Evolutionary conservation across 2,329 filamentous ascomycete genomes (phyloP).

Genomic region (Fusarium drepaniforme): DNA sequence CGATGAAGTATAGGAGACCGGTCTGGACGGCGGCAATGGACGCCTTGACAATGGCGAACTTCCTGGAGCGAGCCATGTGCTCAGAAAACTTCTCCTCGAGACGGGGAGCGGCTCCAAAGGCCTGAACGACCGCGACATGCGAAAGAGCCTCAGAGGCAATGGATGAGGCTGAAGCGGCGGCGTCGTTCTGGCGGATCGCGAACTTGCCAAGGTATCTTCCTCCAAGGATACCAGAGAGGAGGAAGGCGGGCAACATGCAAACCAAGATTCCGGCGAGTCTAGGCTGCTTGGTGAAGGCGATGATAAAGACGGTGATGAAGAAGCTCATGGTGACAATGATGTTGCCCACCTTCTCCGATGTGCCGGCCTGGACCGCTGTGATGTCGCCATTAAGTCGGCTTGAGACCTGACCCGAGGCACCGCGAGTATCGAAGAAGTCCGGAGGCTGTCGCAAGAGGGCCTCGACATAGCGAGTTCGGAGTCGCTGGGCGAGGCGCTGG

Average conservation of each 20-base stretch:
- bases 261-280: conserved; percentile 73
- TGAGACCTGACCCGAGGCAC: conserved; percentile 69
- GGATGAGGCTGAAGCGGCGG: conserved; percentile 63
- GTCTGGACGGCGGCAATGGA: conserved; percentile 67
- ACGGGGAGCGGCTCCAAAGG: conserved; percentile 66
- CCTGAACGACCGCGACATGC: conserved; percentile 71
- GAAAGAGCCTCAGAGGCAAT: conserved; percentile 72
- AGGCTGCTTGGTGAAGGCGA: conserved; percentile 74
- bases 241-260: conserved; percentile 71
- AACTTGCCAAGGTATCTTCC: conserved; percentile 67
- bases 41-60: conserved; percentile 68
- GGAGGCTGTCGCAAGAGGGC: conserved; percentile 71
- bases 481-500: conserved; percentile 71
- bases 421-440: conserved; percentile 71
- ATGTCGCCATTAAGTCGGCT: conserved; percentile 76
- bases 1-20: conserved; percentile 74
- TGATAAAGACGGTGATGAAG: conserved; percentile 74
- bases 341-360: conserved; percentile 77
- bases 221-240: conserved; percentile 69
- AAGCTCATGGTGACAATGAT: conserved; percentile 72
- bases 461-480: conserved; percentile 70
- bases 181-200: conserved; percentile 59
- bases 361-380: conserved; percentile 75
- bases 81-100: conserved; percentile 61
- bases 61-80: conserved; percentile 56